Evolutionary conservation across 441 rosid genomes (phyloP).

Genomic region (Gossypium schwendimanii): DNA sequence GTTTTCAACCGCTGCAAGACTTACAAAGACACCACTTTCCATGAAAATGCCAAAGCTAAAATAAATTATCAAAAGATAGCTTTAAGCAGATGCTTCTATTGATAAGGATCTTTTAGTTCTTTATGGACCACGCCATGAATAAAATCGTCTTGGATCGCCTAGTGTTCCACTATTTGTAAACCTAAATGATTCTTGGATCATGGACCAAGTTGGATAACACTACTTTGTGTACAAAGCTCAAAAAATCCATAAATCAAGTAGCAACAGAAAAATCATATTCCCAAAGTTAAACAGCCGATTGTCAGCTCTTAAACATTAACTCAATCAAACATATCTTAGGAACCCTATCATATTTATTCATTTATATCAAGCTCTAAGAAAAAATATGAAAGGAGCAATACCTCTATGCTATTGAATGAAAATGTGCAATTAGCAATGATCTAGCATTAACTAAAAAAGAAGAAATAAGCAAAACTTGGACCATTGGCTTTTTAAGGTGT

Average conservation of each 20-base stretch:
- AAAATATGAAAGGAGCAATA: not conserved
- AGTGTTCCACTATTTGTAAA: not conserved
- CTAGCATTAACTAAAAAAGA: not conserved
- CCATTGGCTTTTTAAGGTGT: conserved; percentile 6
- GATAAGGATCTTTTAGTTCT: not conserved
- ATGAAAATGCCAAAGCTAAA: not conserved
- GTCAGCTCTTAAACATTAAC: not conserved
- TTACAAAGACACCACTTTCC: not conserved
- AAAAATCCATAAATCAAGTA: not conserved
- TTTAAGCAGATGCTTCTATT: conserved; percentile 5
- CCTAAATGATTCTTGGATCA: not conserved
- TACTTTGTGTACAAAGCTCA: not conserved
- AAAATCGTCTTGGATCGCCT: not conserved
- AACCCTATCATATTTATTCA: not conserved
- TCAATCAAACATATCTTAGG: not conserved
- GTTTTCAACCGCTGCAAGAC: not conserved
- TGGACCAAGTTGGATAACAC: not conserved
- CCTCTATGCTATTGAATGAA: not conserved
- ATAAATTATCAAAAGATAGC: not conserved
- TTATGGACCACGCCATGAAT: not conserved
- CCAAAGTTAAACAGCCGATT: not conserved
- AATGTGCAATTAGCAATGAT: not conserved
- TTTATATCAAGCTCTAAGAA: not conserved
- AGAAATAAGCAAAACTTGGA: not conserved
- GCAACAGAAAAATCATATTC: not conserved